Evolutionary conservation across 2,329 filamentous ascomycete genomes (phyloP).

Genomic region (Aureobasidium musti): DNA sequence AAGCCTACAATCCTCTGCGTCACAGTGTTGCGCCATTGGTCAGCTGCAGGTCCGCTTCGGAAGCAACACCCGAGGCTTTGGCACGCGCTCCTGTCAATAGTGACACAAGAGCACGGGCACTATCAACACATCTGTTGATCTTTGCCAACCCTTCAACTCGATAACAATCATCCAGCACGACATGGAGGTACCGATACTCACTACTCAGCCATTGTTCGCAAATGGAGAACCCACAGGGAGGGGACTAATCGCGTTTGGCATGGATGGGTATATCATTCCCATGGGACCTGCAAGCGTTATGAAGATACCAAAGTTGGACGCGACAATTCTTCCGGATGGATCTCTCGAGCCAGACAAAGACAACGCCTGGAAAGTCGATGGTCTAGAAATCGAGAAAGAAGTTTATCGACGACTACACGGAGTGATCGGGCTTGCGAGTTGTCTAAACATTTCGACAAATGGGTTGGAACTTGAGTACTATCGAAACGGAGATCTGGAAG

Average conservation of each 20-base stretch:
- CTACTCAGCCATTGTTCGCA: too few relatives aligned
- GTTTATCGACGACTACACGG: neutral
- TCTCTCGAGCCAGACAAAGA: neutral
- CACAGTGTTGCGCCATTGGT: neutral
- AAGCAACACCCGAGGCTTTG: neutral
- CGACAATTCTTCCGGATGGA: neutral
- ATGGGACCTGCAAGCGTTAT: neutral
- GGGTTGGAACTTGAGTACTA: constrained; percentile 6
- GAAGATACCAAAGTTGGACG: neutral
- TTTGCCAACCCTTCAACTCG: too few relatives aligned
- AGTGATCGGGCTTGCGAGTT: neutral
- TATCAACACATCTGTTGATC: too few relatives aligned
- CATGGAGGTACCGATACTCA: neutral
- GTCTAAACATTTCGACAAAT: neutral
- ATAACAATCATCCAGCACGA: too few relatives aligned
- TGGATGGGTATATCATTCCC: neutral
- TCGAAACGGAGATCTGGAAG: neutral
- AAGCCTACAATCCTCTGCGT: neutral
- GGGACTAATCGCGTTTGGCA: neutral
- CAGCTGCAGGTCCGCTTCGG: neutral
- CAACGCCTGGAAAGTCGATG: neutral
- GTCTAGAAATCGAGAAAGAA: neutral
- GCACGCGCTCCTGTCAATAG: neutral
- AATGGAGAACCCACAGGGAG: neutral
- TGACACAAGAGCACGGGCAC: too few relatives aligned